Percentiles rank a stretch among this genome's conserved stretches.
Conservation (phyloP, 306 rosid genomes). For the Vachellia pachyceras region DNA sequence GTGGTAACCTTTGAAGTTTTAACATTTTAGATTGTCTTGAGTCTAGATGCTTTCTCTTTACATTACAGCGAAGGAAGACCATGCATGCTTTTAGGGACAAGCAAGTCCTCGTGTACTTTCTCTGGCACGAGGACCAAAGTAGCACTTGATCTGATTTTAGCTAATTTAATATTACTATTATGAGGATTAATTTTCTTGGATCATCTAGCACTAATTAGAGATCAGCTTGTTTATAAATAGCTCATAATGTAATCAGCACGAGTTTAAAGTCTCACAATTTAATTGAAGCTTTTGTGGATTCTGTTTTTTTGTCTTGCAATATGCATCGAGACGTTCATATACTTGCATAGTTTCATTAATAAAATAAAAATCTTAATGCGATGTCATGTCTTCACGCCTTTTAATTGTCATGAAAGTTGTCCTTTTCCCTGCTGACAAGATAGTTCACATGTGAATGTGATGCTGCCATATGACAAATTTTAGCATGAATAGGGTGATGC, state of each 20-base stretch:
- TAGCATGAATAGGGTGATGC: conserved; percentile 2
- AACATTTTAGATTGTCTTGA: conserved; percentile 9
- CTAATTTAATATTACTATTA: conserved; percentile 1
- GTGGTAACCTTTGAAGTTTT: neutral
- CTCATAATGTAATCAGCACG: neutral
- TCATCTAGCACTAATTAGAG: conserved; percentile 16
- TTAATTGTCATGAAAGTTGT: conserved; percentile 11
- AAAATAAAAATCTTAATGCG: conserved; percentile 1
- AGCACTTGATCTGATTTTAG: conserved; percentile 19
- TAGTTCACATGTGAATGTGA: neutral
- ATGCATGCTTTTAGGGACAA: conserved; percentile 1
- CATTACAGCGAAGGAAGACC: conserved; percentile 21
- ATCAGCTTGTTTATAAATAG: neutral
- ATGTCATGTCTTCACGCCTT: neutral
- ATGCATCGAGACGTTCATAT: neutral
- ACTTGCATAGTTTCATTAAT: neutral
- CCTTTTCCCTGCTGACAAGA: neutral
- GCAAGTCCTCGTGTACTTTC: conserved; percentile 13
- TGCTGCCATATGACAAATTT: neutral
- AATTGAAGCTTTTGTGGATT: conserved; percentile 26
- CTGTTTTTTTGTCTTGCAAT: neutral
- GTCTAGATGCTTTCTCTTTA: conserved; percentile 16
- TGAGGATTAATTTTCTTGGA: conserved; percentile 26
- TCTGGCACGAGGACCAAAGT: neutral
- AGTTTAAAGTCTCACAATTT: conserved; percentile 28